These are phyloP conservation scores for Trichoderma endophyticum DNA, from an alignment of 2,329 filamentous ascomycete genomes.

Conservation along the genomic window DNA sequence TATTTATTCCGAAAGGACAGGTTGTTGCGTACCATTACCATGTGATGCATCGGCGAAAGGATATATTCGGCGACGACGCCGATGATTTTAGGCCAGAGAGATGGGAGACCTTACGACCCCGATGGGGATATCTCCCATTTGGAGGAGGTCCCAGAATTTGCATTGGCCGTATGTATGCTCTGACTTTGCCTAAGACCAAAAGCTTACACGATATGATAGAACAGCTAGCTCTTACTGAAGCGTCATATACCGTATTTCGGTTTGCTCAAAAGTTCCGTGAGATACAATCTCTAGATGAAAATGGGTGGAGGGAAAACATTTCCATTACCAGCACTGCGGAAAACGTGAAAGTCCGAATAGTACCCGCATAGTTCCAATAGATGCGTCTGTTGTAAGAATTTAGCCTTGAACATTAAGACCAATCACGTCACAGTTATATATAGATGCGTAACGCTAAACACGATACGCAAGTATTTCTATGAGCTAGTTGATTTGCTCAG, in stretches of 20 bases:
- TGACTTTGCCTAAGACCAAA: not conserved
- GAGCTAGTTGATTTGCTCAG: no score
- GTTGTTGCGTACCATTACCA: slow-evolving; percentile 33
- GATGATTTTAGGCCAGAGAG: not conserved
- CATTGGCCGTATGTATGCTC: not conserved
- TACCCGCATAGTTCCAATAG: no score
- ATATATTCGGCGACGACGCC: not conserved
- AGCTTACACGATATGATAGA: not conserved
- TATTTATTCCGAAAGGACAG: slow-evolving; percentile 38
- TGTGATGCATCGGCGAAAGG: not conserved
- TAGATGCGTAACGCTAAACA: no score
- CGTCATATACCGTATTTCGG: not conserved
- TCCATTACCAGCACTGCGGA: not conserved
- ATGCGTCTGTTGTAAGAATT: no score
- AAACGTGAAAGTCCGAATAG: no score
- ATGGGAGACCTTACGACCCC: not conserved
- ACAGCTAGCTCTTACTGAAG: not conserved
- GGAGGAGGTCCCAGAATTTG: no score
- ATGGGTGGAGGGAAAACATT: not conserved
- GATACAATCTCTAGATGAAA: not conserved
- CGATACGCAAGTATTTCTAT: no score
- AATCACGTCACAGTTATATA: no score
- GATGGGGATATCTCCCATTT: no score
- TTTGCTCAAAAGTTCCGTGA: not conserved
- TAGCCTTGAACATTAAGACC: no score